These are phyloP conservation scores for Ogataea chonburiensis DNA, from an alignment of 805 yeast genomes.

Conservation along the genomic window DNA sequence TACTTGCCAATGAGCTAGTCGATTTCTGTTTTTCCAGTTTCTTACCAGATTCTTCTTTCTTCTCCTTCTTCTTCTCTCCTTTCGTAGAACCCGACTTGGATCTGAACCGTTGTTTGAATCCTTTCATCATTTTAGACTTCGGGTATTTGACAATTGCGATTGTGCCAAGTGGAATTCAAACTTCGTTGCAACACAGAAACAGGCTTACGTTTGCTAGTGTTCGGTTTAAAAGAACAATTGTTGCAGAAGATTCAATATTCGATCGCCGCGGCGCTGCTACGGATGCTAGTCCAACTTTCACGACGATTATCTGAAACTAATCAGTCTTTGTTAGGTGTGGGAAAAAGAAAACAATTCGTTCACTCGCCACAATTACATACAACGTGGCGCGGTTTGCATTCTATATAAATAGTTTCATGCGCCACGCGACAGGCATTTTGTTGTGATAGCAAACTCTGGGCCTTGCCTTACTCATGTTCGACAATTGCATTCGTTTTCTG, in stretches of 20 bases:
- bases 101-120: conserved; percentile 59
- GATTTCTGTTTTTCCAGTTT: conserved; percentile 24
- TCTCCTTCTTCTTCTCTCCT: conserved; percentile 43
- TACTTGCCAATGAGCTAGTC: conserved; percentile 9
- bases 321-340: conserved; percentile 7
- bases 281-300: neutral
- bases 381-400: conserved; percentile 5
- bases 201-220: neutral
- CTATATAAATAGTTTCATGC: too few relatives aligned
- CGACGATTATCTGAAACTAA: conserved; percentile 8
- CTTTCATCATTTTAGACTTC: conserved; percentile 61
- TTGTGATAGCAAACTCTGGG: conserved; percentile 2
- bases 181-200: too few relatives aligned
- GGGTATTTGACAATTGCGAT: conserved; percentile 7
- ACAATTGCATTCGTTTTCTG: conserved; percentile 17
- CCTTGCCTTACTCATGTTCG: conserved; percentile 1
- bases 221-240: conserved; percentile 4
- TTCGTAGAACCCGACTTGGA: conserved; percentile 36
- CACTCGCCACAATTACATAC: conserved; percentile 18
- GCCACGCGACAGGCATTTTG: conserved; percentile 7
- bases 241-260: conserved; percentile 1
- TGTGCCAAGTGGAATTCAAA: conserved; percentile 4
- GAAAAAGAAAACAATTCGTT: conserved; percentile 22
- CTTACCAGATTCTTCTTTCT: conserved; percentile 32
- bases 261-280: conserved; percentile 1